Percentiles rank a stretch among this genome's conserved stretches.
phyloP scores from a whole-genome alignment of 768 basidiomycete species.

The Leccinum aurantiacum region DNA sequence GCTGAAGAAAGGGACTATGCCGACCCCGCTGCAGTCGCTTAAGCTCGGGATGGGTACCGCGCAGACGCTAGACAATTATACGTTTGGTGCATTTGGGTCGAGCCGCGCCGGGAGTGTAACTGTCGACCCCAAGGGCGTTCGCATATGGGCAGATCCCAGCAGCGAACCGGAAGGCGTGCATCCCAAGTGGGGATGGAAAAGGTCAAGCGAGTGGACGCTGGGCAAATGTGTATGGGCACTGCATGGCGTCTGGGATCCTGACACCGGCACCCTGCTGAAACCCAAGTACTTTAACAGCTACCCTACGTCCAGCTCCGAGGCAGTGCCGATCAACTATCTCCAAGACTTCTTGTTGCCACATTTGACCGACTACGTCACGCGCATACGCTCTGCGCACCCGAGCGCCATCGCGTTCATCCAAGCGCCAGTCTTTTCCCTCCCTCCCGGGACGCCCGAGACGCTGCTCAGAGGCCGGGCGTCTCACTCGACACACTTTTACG shows the following conservation, averaged over 20 bases:
- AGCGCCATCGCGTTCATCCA: constrained; percentile 89
- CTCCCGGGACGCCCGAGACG: constrained; percentile 60
- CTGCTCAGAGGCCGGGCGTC: constrained; percentile 64
- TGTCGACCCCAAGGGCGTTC: constrained; percentile 81
- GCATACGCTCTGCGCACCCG: constrained; percentile 69
- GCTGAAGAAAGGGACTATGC: constrained; percentile 83
- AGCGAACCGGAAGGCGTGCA: constrained; percentile 54
- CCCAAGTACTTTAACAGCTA: constrained; percentile 73
- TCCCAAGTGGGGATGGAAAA: constrained; percentile 80
- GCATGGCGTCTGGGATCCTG: constrained; percentile 86
- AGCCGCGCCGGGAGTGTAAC: constrained; percentile 68
- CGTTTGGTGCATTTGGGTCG: constrained; percentile 80
- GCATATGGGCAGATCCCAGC: constrained; percentile 70
- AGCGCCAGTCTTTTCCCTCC: constrained; percentile 84
- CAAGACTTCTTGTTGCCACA: constrained; percentile 80
- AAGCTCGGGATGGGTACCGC: constrained; percentile 85
- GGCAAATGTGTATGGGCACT: constrained; percentile 86
- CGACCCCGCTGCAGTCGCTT: constrained; percentile 82
- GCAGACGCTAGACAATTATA: constrained; percentile 80
- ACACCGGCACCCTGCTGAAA: constrained; percentile 60
- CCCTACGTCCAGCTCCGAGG: constrained; percentile 27
- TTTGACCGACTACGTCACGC: constrained; percentile 51
- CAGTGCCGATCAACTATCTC: constrained; percentile 61
- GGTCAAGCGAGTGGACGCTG: constrained; percentile 68
- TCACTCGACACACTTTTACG: constrained; percentile 89